Evolutionary conservation across 208 protist species (phyloP).

Genomic region (Naegleria lovaniensis): DNA sequence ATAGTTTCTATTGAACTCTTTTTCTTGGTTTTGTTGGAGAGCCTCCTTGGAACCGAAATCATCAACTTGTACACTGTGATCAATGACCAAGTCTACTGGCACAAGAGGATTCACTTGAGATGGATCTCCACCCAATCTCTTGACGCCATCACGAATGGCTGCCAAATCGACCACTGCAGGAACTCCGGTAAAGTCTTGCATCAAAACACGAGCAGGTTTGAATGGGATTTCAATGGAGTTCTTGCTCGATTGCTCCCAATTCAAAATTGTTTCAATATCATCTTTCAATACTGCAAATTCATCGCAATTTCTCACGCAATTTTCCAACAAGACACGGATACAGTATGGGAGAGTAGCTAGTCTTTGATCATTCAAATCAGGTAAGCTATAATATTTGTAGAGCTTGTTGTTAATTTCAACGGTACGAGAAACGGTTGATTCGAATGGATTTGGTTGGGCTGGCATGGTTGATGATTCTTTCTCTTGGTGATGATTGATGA

Average conservation of each 20-base stretch:
- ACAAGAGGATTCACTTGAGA: constrained; percentile 85
- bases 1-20: constrained; percentile 87
- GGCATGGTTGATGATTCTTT: neutral
- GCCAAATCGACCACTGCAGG: constrained; percentile 91
- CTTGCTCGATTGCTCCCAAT: constrained; percentile 77
- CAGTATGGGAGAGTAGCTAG: constrained; percentile 82
- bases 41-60: constrained; percentile 61
- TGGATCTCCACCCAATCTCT: constrained; percentile 78
- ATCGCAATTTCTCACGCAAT: constrained; percentile 88
- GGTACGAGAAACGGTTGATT: neutral
- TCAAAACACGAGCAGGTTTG: constrained; percentile 85
- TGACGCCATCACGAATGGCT: constrained; percentile 84
- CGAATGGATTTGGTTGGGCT: neutral
- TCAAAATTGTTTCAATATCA: constrained; percentile 80
- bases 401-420: neutral
- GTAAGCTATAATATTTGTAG: constrained; percentile 16
- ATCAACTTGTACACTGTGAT: constrained; percentile 90
- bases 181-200: constrained; percentile 91
- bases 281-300: constrained; percentile 77
- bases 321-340: constrained; percentile 89
- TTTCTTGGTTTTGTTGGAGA: constrained; percentile 74
- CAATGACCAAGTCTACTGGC: constrained; percentile 91
- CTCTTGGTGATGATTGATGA: too few relatives aligned
- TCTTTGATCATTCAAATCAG: constrained; percentile 44
- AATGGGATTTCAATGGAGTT: constrained; percentile 84